Percentiles rank a stretch among this genome's conserved stretches.
Evolutionary conservation across 2,329 filamentous ascomycete genomes (phyloP).

Genomic region (Diplodia corticola): DNA sequence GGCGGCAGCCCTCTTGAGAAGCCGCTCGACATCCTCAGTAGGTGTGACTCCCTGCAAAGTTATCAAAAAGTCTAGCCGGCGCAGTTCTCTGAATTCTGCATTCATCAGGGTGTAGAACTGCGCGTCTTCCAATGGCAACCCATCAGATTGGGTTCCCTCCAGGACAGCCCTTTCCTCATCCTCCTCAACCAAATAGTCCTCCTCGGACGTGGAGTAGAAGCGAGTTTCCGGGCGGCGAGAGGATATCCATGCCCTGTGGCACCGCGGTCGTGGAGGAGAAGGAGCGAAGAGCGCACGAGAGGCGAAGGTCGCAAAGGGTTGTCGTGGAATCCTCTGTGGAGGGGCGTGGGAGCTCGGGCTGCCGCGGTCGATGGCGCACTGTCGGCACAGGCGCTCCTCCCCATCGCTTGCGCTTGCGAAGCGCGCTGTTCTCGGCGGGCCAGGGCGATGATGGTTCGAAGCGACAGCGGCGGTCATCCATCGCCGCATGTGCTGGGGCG

Average conservation of each 20-base stretch:
- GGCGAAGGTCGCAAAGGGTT: neutral
- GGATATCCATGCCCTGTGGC: neutral
- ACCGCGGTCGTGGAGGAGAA: neutral
- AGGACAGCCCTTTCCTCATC: slow-evolving; percentile 7
- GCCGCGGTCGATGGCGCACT: neutral
- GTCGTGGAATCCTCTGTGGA: neutral
- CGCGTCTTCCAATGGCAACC: neutral
- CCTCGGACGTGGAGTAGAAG: neutral
- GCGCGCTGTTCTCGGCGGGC: neutral
- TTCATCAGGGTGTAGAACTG: neutral
- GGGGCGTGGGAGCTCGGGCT: neutral
- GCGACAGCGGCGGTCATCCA: neutral
- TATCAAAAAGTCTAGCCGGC: neutral
- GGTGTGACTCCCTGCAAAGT: neutral
- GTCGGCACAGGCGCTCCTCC: neutral
- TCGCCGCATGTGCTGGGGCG: neutral
- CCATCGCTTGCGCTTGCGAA: neutral
- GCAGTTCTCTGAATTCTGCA: neutral
- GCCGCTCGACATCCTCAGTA: neutral
- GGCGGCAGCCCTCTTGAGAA: neutral
- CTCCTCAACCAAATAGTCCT: slow-evolving; percentile 13
- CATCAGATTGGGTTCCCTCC: neutral
- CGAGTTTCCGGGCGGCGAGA: neutral
- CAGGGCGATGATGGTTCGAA: neutral
- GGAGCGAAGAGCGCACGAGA: neutral